Evolutionary conservation across 495 filamentous ascomycete species (phyloP).

Genomic region (Aspergillus coremiiformis): DNA sequence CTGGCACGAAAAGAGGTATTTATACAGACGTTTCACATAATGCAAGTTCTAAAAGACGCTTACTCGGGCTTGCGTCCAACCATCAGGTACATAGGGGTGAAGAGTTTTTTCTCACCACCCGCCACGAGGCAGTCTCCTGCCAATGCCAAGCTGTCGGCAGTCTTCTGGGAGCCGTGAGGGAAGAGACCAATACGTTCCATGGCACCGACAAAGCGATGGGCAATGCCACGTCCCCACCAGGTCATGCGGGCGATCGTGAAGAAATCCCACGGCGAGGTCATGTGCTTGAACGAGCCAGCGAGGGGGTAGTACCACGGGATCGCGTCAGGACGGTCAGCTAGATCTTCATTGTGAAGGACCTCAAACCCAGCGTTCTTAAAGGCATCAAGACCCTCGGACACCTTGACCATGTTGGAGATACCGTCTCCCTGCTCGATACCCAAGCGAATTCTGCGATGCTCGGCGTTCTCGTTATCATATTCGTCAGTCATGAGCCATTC

Average conservation of each 20-base stretch:
- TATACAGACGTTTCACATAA: conserved; percentile 12
- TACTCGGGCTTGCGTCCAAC: conserved; percentile 78
- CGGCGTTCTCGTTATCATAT: conserved; percentile 82
- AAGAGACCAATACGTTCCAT: conserved; percentile 70
- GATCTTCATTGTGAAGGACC: conserved; percentile 78
- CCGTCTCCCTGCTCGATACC: conserved; percentile 96
- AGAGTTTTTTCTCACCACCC: conserved; percentile 85
- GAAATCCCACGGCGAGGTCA: conserved; percentile 71
- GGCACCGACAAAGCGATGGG: conserved; percentile 72
- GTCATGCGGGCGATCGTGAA: conserved; percentile 89
- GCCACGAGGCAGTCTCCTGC: conserved; percentile 85
- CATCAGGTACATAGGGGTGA: conserved; percentile 99
- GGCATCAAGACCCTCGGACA: conserved; percentile 74
- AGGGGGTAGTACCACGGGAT: conserved; percentile 96
- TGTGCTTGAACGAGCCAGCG: conserved; percentile 72
- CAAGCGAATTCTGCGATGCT: conserved; percentile 84
- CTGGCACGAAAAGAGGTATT: conserved; percentile 5
- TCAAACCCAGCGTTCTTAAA: conserved; percentile 88
- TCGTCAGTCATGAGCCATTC: conserved; percentile 99
- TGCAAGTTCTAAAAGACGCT: conserved; percentile 1
- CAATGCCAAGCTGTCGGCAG: conserved; percentile 76
- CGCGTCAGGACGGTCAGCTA: conserved; percentile 70
- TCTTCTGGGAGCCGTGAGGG: conserved; percentile 87
- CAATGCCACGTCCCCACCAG: conserved; percentile 63
- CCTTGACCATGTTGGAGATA: conserved; percentile 96